A percentile compares a stretch with the other conserved stretches of the same genome.
Conservation (phyloP, 306 rosid genomes). For the Dalbergia oliveri region DNA sequence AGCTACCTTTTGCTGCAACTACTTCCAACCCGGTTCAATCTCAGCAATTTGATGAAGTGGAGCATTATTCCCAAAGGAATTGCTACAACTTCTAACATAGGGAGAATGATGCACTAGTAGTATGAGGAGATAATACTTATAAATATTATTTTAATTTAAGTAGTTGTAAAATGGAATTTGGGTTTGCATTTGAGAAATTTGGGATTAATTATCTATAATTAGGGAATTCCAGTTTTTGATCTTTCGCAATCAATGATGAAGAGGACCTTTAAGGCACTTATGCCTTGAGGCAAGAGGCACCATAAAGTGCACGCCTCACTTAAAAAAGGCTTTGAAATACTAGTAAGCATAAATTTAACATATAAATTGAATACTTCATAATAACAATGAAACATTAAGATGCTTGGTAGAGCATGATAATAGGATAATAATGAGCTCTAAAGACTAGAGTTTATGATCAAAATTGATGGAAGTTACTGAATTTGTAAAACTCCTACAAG, state of each 20-base stretch:
- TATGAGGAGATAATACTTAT: constrained; percentile 8
- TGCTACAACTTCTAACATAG: constrained; percentile 28
- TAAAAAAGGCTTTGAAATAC: background rate
- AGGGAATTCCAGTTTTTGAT: background rate
- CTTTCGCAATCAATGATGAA: background rate
- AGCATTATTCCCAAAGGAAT: constrained; percentile 16
- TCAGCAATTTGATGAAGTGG: constrained; percentile 7
- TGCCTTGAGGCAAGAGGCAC: background rate
- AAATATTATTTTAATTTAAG: constrained; percentile 6
- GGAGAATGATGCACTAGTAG: constrained; percentile 2
- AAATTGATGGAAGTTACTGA: too few relatives aligned
- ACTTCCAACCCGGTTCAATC: background rate
- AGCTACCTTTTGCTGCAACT: constrained; percentile 28
- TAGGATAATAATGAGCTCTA: background rate
- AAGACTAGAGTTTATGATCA: background rate
- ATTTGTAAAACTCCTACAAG: too few relatives aligned
- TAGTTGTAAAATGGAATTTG: background rate
- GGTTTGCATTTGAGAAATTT: constrained; percentile 20
- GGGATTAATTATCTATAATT: constrained; percentile 13
- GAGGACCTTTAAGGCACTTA: background rate
- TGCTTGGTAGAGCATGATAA: background rate
- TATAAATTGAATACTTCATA: background rate
- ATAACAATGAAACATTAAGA: too few relatives aligned
- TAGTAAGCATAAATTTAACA: background rate
- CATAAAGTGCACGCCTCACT: background rate